Base-by-base conservation (phyloP, 306 rosid species). In the Crotalaria pallida region DNA sequence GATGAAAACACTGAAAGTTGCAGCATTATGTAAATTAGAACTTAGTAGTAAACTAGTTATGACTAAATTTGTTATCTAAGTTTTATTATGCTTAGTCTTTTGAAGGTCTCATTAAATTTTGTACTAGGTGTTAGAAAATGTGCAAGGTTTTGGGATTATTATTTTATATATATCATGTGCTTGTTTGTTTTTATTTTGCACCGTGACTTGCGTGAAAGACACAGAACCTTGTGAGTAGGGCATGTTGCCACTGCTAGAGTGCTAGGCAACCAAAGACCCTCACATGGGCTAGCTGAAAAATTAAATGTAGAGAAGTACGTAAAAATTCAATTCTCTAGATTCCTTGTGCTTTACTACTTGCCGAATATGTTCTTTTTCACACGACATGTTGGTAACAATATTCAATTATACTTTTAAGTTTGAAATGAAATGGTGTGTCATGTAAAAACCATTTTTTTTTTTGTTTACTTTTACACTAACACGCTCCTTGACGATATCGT, bases 1-100 rank as follows among this genome's bases (percentile, higher is more conserved):
- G 99, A 94, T 23, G 99, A 94, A 75, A 89, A 94, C 72, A 77
- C 97, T 0, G 84, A 87, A 71, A 86, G 96, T 60, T 94, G 99
- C 82, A 84, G 66, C 62, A 57, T 94, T 53, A 91, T 94, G 99
- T 94, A 84, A 79, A 75, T 56, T 26, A 52, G 76, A n/a, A n/a
- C n/a, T 51, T 41, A 52, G 23, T 44, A 41, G 51, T 41, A 41
- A 41, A 23, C 31, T 47, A 23, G 72, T 59, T n/a, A n/a, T n/a
- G n/a, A n/a, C n/a, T n/a, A n/a, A n/a, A n/a, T n/a, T 23, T 53
- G 60, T 19, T 41, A 53, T 64, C 51, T n/a, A 65, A 59, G 73
- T 78, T 75, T 55, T 58, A 26, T 26, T 12, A 16, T 38, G 58
- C 69, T 16, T 24, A 71, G 83, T 74, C 21, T 68, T 48, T 67